phyloP scores from a whole-genome alignment of 345 rosid species.

The Lumnitzera racemosa region DNA sequence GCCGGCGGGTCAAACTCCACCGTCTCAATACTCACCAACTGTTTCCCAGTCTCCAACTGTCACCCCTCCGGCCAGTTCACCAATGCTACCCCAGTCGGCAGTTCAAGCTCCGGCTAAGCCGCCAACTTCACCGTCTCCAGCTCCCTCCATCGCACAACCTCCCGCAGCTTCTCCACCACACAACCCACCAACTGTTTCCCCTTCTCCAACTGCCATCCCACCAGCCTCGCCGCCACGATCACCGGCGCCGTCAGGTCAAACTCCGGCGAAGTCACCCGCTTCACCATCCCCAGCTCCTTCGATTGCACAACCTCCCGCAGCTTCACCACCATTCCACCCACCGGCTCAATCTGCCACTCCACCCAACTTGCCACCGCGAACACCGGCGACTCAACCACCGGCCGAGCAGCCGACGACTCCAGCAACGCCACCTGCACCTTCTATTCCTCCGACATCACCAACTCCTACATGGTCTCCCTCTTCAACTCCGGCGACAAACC shows the following conservation, averaged over 20 bases:
- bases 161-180: background rate
- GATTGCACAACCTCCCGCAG: too few species aligned
- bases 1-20: background rate
- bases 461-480: too few species aligned
- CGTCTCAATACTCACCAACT: background rate
- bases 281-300: background rate
- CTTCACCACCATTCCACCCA: too few species aligned
- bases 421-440: background rate
- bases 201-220: background rate
- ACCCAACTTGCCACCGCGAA: too few species aligned
- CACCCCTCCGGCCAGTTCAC: background rate
- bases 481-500: too few species aligned
- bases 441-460: too few species aligned
- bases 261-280: background rate
- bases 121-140: background rate
- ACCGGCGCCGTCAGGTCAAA: background rate
- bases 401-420: background rate
- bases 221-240: background rate
- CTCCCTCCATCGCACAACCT: background rate
- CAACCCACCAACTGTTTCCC: background rate
- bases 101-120: background rate
- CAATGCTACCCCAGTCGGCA: background rate
- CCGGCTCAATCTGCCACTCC: too few species aligned
- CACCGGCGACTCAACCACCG: background rate
- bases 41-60: background rate